Evolutionary conservation across 345 rosid species (phyloP).

Genomic region (Odontarrhena argentea): DNA sequence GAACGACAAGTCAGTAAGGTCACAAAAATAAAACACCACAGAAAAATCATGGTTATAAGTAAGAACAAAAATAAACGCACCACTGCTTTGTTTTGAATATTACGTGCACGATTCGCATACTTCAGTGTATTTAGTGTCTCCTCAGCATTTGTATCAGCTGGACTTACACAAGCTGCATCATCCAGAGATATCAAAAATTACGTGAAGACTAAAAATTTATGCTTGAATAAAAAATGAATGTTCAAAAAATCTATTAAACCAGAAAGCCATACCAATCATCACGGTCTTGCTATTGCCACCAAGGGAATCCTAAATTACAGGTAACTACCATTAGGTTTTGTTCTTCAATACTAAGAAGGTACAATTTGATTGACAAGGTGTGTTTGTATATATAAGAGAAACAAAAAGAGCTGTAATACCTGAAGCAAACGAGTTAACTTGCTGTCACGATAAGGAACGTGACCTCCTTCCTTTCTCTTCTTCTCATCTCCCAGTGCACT

Average conservation of each 20-base stretch:
- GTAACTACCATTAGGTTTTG: slow-evolving; percentile 6
- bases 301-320: slow-evolving; percentile 74
- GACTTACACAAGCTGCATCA: slow-evolving; percentile 91
- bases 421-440: slow-evolving; percentile 95
- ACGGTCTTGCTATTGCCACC: slow-evolving; percentile 99
- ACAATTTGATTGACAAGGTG: slow-evolving; percentile 6
- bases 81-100: slow-evolving; percentile 94
- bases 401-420: slow-evolving; percentile 44
- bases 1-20: slow-evolving; percentile 3
- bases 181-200: slow-evolving; percentile 19
- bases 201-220: slow-evolving; percentile 10
- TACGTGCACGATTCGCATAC: slow-evolving; percentile 97
- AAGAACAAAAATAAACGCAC: slow-evolving; percentile 50
- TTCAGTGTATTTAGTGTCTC: slow-evolving; percentile 95
- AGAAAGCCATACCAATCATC: slow-evolving; percentile 82
- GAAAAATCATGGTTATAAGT: slow-evolving; percentile 16
- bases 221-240: slow-evolving; percentile 6
- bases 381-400: not conserved
- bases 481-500: slow-evolving; percentile 96
- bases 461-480: slow-evolving; percentile 96
- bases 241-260: not conserved
- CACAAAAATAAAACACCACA: not conserved
- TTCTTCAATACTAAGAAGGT: not conserved
- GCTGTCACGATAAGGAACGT: slow-evolving; percentile 97
- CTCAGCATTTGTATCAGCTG: slow-evolving; percentile 97